A percentile compares a stretch with the other conserved stretches of the same genome.
phyloP scores from a whole-genome alignment of 208 protist genomes.

The Herpetomonas tarakana region DNA sequence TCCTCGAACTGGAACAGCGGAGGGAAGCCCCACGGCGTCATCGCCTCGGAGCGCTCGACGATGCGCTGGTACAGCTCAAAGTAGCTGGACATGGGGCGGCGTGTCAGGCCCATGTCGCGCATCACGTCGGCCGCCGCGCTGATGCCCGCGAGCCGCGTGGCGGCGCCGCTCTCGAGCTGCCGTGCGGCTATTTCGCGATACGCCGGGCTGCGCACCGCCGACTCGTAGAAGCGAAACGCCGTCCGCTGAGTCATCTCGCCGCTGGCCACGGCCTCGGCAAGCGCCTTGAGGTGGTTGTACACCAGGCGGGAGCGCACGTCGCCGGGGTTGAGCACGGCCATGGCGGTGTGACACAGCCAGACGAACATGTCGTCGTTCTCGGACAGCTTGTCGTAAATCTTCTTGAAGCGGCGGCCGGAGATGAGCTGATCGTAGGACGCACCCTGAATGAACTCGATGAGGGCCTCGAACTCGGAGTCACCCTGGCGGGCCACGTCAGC shows the following conservation, averaged over 20 bases:
- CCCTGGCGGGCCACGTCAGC: conserved; percentile 52
- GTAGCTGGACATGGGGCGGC: conserved; percentile 85
- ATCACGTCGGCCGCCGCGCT: conserved; percentile 86
- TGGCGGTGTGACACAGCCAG: conserved; percentile 90
- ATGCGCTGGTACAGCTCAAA: conserved; percentile 92
- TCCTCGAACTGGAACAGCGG: conserved; percentile 92
- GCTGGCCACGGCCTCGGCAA: conserved; percentile 80
- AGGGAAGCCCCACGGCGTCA: conserved; percentile 91
- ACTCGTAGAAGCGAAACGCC: conserved; percentile 89
- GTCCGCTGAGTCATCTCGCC: conserved; percentile 87
- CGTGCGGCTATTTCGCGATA: conserved; percentile 80
- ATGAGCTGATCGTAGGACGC: conserved; percentile 88
- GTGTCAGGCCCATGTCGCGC: conserved; percentile 81
- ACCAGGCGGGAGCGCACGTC: conserved; percentile 85
- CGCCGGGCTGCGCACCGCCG: conserved; percentile 80
- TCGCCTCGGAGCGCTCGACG: conserved; percentile 85
- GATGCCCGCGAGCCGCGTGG: conserved; percentile 83
- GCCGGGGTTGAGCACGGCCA: conserved; percentile 89
- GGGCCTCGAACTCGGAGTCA: conserved; percentile 80
- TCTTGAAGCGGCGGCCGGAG: conserved; percentile 83
- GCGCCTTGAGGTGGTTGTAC: conserved; percentile 84
- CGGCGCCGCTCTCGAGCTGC: conserved; percentile 77
- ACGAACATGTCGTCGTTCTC: conserved; percentile 92
- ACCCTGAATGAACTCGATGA: conserved; percentile 89
- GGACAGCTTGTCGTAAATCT: conserved; percentile 81